Percentiles rank a stretch among this genome's conserved stretches.
Evolutionary conservation across 2,329 filamentous ascomycete genomes (phyloP).

Genomic region (Pseudogymnoascus sp.): DNA sequence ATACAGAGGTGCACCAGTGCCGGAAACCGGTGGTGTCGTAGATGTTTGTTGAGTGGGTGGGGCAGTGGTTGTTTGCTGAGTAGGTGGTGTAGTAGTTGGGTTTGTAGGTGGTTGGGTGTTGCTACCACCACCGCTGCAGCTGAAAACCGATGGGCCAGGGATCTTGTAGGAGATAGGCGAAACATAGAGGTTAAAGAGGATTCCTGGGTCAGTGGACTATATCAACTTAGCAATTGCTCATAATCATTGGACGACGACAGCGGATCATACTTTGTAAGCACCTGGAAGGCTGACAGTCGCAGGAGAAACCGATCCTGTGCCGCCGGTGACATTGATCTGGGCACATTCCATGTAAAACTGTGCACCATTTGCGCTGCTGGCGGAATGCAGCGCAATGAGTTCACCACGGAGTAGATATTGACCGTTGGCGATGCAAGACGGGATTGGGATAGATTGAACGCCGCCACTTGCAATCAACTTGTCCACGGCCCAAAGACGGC

Average conservation of each 20-base stretch:
- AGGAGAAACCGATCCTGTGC: conserved; percentile 13
- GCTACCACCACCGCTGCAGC: not conserved
- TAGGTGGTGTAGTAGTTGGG: not conserved
- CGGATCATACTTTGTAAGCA: not conserved
- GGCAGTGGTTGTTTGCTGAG: not conserved
- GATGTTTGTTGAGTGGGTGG: not conserved
- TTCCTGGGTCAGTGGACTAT: conserved; percentile 30
- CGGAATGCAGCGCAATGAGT: conserved; percentile 38
- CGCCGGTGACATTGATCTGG: conserved; percentile 32
- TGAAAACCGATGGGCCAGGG: conserved; percentile 34
- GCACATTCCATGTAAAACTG: conserved; percentile 38
- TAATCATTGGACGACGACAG: conserved; percentile 14
- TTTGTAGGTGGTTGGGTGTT: not conserved
- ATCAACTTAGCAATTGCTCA: conserved; percentile 24
- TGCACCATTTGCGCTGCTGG: conserved; percentile 29
- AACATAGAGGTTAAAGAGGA: conserved; percentile 35
- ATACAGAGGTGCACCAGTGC: conserved; percentile 8
- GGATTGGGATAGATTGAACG: conserved; percentile 38
- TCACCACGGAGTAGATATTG: conserved; percentile 36
- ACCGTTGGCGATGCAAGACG: conserved; percentile 30
- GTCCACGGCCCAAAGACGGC: conserved; percentile 31
- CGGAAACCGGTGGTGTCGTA: not conserved
- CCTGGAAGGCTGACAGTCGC: not conserved
- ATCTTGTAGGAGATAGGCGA: conserved; percentile 30
- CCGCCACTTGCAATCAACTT: conserved; percentile 35